Conservation (phyloP, 1,284 basidiomycete genomes). For the Golubevia pallescens region DNA sequence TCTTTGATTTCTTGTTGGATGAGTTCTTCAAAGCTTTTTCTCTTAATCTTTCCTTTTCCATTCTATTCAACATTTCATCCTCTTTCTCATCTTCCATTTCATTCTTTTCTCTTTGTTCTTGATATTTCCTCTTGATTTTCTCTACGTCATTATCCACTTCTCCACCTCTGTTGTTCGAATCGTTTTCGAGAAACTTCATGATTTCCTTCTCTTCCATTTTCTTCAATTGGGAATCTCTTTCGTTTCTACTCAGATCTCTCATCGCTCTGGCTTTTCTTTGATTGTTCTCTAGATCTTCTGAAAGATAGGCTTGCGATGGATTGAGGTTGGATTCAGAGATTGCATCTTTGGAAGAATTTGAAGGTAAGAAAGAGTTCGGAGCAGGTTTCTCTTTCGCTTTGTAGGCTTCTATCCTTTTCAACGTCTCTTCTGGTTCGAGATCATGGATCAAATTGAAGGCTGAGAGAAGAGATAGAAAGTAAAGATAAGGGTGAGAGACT, state of each 20-base stretch:
- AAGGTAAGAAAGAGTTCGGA: too few species aligned
- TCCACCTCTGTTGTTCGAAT: too few species aligned
- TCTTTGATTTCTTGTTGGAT: neutral
- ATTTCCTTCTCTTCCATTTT: constrained; percentile 45
- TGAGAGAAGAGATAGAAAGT: constrained; percentile 61
- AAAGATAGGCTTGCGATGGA: constrained; percentile 4
- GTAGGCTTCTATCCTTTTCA: constrained; percentile 80
- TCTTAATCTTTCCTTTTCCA: constrained; percentile 4
- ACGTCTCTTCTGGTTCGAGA: constrained; percentile 81
- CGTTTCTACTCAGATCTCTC: constrained; percentile 37
- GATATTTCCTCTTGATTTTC: constrained; percentile 27
- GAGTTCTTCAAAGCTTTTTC: neutral
- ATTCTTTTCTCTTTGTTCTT: constrained; percentile 11
- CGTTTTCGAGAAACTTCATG: constrained; percentile 41
- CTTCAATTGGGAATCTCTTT: constrained; percentile 31
- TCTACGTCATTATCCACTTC: constrained; percentile 39
- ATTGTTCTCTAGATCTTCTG: constrained; percentile 34
- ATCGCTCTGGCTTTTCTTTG: constrained; percentile 38
- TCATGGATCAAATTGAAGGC: constrained; percentile 96
- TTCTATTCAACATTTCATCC: constrained; percentile 28
- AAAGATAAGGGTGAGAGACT: constrained; percentile 1
- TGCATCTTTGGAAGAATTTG: too few species aligned
- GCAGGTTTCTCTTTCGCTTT: too few species aligned
- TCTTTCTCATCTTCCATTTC: constrained; percentile 15
- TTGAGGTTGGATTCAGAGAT: too few species aligned